Conservation (phyloP, 208 protist genomes). For the Angomonas ambiguus region DNA sequence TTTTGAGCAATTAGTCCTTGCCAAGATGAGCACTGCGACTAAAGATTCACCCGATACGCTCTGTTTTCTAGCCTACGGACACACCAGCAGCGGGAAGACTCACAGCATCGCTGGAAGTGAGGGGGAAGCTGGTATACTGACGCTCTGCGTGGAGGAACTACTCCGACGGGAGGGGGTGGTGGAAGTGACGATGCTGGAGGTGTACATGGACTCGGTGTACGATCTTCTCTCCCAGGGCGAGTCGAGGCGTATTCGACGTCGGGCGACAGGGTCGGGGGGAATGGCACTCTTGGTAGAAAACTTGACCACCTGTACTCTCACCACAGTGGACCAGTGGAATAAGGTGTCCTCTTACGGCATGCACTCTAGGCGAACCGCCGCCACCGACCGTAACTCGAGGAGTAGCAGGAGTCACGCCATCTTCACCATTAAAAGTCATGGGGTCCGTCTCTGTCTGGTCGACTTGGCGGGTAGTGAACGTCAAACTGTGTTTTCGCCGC, state of each 20-base stretch:
- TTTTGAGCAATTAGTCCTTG: slow-evolving; percentile 55
- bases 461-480: slow-evolving; percentile 87
- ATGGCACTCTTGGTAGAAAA: slow-evolving; percentile 67
- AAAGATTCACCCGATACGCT: slow-evolving; percentile 66
- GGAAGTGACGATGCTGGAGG: slow-evolving; percentile 84
- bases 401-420: slow-evolving; percentile 92
- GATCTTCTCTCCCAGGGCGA: slow-evolving; percentile 71
- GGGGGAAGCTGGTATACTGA: slow-evolving; percentile 63
- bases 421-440: slow-evolving; percentile 82
- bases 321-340: slow-evolving; percentile 60
- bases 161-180: slow-evolving; percentile 65
- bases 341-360: slow-evolving; percentile 68
- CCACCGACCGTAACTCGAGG: slow-evolving; percentile 86
- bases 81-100: slow-evolving; percentile 88
- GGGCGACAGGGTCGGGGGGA: slow-evolving; percentile 12
- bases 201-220: slow-evolving; percentile 79
- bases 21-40: slow-evolving; percentile 45
- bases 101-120: slow-evolving; percentile 74
- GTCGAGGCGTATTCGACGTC: slow-evolving; percentile 48
- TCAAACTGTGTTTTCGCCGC: slow-evolving; percentile 74
- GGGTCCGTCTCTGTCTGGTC: slow-evolving; percentile 79
- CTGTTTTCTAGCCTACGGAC: slow-evolving; percentile 85
- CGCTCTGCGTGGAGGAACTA: slow-evolving; percentile 60
- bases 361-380: slow-evolving; percentile 67
- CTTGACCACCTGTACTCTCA: slow-evolving; percentile 58